These are phyloP conservation scores for Colletotrichum chlorophyti DNA, from an alignment of 2,329 filamentous ascomycete genomes.

Conservation along the genomic window DNA sequence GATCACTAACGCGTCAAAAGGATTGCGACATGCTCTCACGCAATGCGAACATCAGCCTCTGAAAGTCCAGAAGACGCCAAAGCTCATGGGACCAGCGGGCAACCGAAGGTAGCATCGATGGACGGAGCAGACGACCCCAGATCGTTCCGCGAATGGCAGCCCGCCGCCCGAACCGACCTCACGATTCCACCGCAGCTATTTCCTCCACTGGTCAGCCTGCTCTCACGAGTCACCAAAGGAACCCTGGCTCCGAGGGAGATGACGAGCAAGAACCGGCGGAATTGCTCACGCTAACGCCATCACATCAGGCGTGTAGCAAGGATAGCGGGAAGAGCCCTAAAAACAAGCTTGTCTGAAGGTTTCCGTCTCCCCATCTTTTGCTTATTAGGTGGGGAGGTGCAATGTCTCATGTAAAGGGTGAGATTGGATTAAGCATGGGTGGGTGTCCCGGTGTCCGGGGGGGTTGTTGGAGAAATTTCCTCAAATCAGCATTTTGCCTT, in stretches of 20 bases:
- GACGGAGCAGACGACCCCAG: neutral
- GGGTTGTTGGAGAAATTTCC: constrained; percentile 15
- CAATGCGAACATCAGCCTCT: neutral
- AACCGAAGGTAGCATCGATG: neutral
- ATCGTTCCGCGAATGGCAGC: constrained; percentile 24
- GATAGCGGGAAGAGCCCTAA: neutral
- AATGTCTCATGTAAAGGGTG: constrained; percentile 13
- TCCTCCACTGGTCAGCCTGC: neutral
- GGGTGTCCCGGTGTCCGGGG: constrained; percentile 12
- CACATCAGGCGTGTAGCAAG: neutral
- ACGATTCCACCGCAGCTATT: neutral
- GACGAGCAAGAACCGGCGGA: neutral
- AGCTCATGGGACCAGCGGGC: neutral
- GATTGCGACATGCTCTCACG: neutral
- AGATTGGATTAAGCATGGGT: constrained; percentile 1
- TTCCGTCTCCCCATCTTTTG: neutral
- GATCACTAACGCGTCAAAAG: neutral
- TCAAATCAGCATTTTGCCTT: constrained; percentile 18
- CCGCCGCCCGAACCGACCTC: neutral
- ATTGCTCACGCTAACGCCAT: neutral
- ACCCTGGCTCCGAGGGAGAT: neutral
- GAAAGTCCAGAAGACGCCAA: neutral
- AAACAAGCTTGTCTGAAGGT: constrained; percentile 18
- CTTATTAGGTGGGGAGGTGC: constrained; percentile 7
- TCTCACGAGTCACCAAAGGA: neutral